phyloP scores from a whole-genome alignment of 1,284 basidiomycete genomes.

The Ceratobasidium sp. region DNA sequence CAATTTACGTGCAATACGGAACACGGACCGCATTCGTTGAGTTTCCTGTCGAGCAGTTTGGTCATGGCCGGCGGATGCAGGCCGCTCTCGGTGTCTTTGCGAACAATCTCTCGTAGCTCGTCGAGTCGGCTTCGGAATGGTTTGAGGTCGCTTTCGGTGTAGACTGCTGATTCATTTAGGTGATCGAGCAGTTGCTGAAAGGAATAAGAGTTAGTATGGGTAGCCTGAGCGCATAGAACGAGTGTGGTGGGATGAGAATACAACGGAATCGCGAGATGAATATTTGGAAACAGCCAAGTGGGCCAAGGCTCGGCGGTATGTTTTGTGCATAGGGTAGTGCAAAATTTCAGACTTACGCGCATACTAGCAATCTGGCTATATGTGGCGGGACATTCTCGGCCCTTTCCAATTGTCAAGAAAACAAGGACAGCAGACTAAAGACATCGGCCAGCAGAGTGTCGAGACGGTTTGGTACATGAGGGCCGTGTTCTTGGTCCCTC shows the following conservation, averaged over 20 bases:
- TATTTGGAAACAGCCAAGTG: background rate
- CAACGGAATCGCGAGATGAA: background rate
- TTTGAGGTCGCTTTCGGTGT: constrained; percentile 86
- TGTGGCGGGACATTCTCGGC: constrained; percentile 87
- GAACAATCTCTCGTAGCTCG: constrained; percentile 83
- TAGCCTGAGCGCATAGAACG: background rate
- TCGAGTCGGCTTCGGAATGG: constrained; percentile 83
- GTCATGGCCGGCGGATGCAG: constrained; percentile 89
- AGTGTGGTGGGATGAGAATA: constrained; percentile 1
- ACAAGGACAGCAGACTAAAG: constrained; percentile 88
- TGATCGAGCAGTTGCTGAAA: constrained; percentile 88
- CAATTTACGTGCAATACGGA: constrained; percentile 24
- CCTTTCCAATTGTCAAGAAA: constrained; percentile 95
- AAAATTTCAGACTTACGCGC: constrained; percentile 67
- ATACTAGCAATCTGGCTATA: constrained; percentile 95
- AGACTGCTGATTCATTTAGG: constrained; percentile 92
- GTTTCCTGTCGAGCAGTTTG: constrained; percentile 87
- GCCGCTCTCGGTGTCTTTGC: constrained; percentile 78
- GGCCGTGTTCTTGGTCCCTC: constrained; percentile 73
- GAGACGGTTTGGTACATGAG: constrained; percentile 81
- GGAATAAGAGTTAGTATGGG: constrained; percentile 13
- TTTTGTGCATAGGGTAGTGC: background rate
- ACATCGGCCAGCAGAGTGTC: constrained; percentile 94
- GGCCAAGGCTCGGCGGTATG: constrained; percentile 1
- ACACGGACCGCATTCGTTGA: constrained; percentile 87